These are phyloP conservation scores for Dichotomopilus funicola DNA, from an alignment of 2,329 filamentous ascomycete species.

Conservation along the genomic window DNA sequence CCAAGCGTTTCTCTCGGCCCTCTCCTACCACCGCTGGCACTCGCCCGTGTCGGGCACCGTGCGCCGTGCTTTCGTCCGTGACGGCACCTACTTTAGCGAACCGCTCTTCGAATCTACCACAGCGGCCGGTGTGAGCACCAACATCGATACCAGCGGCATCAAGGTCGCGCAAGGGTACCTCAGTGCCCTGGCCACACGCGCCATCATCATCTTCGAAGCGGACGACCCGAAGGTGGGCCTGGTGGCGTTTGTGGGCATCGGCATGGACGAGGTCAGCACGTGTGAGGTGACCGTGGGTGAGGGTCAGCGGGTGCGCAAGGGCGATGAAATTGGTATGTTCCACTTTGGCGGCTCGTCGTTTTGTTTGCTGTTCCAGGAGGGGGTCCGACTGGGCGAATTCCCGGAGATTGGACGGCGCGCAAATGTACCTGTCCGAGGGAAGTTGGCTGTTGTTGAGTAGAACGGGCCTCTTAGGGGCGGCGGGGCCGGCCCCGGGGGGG, in stretches of 20 bases:
- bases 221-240: constrained; percentile 62
- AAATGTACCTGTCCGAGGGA: constrained; percentile 31
- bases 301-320: constrained; percentile 61
- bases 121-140: constrained; percentile 24
- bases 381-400: constrained; percentile 41
- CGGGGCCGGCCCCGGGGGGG: background rate
- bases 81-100: constrained; percentile 65
- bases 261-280: constrained; percentile 70
- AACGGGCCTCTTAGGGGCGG: background rate
- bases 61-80: constrained; percentile 48
- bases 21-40: constrained; percentile 69
- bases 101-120: constrained; percentile 32
- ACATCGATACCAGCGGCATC: constrained; percentile 36
- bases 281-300: constrained; percentile 64
- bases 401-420: constrained; percentile 25
- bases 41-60: constrained; percentile 58
- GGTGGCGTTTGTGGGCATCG: constrained; percentile 63
- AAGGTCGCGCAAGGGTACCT: constrained; percentile 58
- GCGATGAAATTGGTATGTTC: constrained; percentile 70
- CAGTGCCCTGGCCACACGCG: constrained; percentile 60
- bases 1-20: constrained; percentile 61
- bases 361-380: constrained; percentile 59
- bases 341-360: constrained; percentile 71
- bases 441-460: constrained; percentile 25
- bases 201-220: constrained; percentile 63